Evolutionary conservation across 768 basidiomycete genomes (phyloP), one percentile per base, ranked within the genome.

Genomic region (Hygrocybe punicea): DNA sequence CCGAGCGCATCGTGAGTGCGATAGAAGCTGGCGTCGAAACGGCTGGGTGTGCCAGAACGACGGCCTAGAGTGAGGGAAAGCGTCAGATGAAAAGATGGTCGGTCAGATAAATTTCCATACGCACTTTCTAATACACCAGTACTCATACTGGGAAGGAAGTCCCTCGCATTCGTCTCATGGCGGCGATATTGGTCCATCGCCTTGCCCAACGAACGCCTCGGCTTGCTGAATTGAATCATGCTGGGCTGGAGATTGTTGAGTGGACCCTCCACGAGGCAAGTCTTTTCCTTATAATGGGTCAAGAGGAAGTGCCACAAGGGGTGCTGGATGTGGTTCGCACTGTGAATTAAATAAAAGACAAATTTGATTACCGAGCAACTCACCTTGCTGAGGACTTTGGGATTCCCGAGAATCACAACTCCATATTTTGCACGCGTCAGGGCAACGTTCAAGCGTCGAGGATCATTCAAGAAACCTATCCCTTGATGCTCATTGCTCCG

Each of bases 191-290:
- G 91, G 61, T 96, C 92, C 85, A 93, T 89, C 14, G 91, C 88
- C 71, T 94, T 94, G 62, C 81, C 83, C 37, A 95, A 82, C 4
- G 93, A 83, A 53, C 93, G 87, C 56, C 93, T 85, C 33, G 97
- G 97, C 74, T 97, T 95, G 81, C 92, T 94, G 79, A 99, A 98
- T 69, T 98, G 97, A 58, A 99, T 99, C 95, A 99, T 96, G 74
- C 93, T 96, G 6, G 93, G 80, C 69, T 98, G 97, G 35, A 99
- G 77, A 73, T 99, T 98, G 73, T 84, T 98, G 46, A 99, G 78
- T 2, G 97, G 93, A 1, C 97, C 97, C 69, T 99, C 97, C 25
- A 99, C 97, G 53, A 99, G 85, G 64, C 85, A 87, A 53, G 78
- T 84, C 71, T 89, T 92, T 76, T 98, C 97, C 76, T 98, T 98